These are phyloP conservation scores for Xylariaceae sp. DNA, from an alignment of 2,329 filamentous ascomycete species.

Conservation along the genomic window DNA sequence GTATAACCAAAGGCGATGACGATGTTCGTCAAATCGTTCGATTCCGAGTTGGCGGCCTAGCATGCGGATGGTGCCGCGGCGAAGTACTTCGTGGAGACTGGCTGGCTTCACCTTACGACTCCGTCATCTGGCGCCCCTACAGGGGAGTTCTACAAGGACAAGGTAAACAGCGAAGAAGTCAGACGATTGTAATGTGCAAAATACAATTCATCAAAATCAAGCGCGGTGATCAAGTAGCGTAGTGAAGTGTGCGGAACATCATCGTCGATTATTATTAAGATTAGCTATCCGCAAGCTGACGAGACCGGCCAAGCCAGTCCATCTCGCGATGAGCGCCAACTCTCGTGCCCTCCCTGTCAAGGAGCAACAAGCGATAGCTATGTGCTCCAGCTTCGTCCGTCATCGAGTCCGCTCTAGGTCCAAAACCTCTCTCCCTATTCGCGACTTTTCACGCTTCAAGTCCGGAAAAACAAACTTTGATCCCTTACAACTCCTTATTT, in stretches of 20 bases:
- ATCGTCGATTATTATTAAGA: constrained; percentile 24
- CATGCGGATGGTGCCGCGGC: too few species aligned
- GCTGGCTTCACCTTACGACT: too few species aligned
- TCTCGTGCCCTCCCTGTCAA: constrained; percentile 15
- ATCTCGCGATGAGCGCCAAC: constrained; percentile 13
- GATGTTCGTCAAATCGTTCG: too few species aligned
- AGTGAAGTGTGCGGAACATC: neutral
- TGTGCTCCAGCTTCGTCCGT: constrained; percentile 9
- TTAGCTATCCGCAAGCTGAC: constrained; percentile 22
- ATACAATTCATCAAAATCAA: neutral
- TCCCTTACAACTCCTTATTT: constrained; percentile 19
- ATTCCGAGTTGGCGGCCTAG: too few species aligned
- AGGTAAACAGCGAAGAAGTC: too few species aligned
- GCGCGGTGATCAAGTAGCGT: neutral
- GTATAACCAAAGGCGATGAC: too few species aligned
- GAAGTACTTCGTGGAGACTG: too few species aligned
- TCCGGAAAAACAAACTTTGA: constrained; percentile 3
- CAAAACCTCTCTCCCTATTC: too few species aligned
- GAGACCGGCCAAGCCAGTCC: constrained; percentile 10
- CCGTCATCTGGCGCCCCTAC: too few species aligned
- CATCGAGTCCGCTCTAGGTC: too few species aligned
- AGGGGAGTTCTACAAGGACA: too few species aligned
- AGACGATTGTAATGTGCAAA: too few species aligned
- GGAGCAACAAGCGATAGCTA: constrained; percentile 20
- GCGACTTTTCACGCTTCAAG: constrained; percentile 5